A percentile compares a stretch with the other conserved stretches of the same genome.
Evolutionary conservation across 306 rosid species (phyloP).

Genomic region (Chamaecrista fasciculata): DNA sequence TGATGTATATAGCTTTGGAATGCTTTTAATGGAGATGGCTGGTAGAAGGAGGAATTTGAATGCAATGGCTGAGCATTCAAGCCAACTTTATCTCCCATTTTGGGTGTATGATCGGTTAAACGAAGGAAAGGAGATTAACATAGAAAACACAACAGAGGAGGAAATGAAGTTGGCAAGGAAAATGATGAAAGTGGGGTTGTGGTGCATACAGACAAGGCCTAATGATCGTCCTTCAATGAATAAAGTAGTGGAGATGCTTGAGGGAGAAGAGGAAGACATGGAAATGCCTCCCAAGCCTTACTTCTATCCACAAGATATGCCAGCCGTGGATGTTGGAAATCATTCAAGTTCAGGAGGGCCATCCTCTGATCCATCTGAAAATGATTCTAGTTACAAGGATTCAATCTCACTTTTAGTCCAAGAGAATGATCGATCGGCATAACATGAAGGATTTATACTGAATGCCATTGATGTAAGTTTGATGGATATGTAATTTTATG

Average conservation of each 20-base stretch:
- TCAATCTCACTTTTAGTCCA: background rate
- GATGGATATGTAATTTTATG: too few species aligned
- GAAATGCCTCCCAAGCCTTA: constrained; percentile 36
- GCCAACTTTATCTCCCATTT: constrained; percentile 26
- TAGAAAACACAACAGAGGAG: background rate
- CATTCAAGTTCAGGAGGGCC: background rate
- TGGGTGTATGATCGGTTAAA: constrained; percentile 21
- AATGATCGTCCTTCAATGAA: constrained; percentile 36
- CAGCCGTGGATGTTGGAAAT: background rate
- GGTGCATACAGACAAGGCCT: background rate
- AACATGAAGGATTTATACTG: too few species aligned
- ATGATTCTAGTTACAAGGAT: background rate
- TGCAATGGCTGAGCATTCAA: constrained; percentile 3
- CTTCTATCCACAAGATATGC: background rate
- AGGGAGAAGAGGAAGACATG: constrained; percentile 12
- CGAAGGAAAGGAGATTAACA: background rate
- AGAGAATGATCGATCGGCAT: background rate
- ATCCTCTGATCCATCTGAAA: background rate
- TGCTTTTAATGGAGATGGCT: background rate
- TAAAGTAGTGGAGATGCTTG: constrained; percentile 37
- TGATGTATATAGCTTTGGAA: background rate
- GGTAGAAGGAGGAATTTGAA: background rate
- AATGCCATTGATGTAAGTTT: too few species aligned
- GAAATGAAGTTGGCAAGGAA: constrained; percentile 16
- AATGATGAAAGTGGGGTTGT: constrained; percentile 31